Conservation (phyloP, 805 yeast genomes). For the Candida mattraensis region DNA sequence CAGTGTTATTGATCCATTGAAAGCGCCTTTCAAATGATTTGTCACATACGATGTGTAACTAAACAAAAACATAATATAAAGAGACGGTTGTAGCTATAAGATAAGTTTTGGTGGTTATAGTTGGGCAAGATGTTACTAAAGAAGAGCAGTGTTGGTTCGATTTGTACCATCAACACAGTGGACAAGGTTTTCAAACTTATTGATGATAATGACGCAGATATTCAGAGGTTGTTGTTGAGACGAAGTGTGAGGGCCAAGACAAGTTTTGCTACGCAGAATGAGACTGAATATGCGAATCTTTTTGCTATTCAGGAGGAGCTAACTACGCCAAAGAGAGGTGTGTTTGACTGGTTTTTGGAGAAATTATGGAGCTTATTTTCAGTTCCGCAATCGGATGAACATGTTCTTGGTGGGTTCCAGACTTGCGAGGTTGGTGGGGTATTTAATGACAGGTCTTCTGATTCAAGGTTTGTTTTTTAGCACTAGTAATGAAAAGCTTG, state of each 20-base stretch:
- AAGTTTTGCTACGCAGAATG: slow-evolving; percentile 16
- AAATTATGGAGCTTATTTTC: too few relatives aligned
- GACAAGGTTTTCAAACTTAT: slow-evolving; percentile 9
- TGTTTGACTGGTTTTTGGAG: slow-evolving; percentile 2
- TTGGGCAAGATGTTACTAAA: slow-evolving; percentile 12
- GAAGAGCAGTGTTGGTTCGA: slow-evolving; percentile 12
- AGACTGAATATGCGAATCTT: slow-evolving; percentile 3
- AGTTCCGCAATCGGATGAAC: too few relatives aligned
- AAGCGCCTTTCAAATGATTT: slow-evolving; percentile 69
- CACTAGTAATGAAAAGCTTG: too few relatives aligned
- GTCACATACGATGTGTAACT: slow-evolving; percentile 6
- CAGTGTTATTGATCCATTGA: slow-evolving; percentile 85
- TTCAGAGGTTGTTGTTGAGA: slow-evolving; percentile 4
- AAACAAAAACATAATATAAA: slow-evolving; percentile 4
- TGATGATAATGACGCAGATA: slow-evolving; percentile 11
- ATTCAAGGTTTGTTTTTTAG: slow-evolving; percentile 6
- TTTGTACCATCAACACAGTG: slow-evolving; percentile 13
- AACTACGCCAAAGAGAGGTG: slow-evolving; percentile 1
- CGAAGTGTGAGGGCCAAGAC: slow-evolving; percentile 12
- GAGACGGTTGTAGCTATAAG: neutral
- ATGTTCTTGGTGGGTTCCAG: slow-evolving; percentile 7
- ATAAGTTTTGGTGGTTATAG: neutral
- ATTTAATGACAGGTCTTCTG: slow-evolving; percentile 9
- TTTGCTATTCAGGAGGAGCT: slow-evolving; percentile 3
- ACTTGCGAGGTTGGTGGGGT: slow-evolving; percentile 4